A percentile compares a stretch with the other conserved stretches of the same genome.
Conservation (phyloP, 257 asterid genomes). For the Ballota nigra region DNA sequence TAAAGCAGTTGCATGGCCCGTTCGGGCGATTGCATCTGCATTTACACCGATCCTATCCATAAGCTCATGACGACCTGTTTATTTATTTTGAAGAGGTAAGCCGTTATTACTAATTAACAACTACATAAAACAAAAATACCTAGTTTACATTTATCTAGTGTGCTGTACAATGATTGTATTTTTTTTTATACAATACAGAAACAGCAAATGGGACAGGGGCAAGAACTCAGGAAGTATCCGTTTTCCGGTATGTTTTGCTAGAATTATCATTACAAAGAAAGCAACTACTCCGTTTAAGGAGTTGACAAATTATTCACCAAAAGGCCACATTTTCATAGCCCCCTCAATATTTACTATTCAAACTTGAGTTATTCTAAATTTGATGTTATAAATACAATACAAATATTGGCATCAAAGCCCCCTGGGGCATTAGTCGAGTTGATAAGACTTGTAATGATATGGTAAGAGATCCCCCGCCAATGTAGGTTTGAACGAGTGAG, state of each 20-base stretch:
- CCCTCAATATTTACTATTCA: not conserved
- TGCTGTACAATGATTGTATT: slow-evolving; percentile 29
- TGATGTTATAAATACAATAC: not conserved
- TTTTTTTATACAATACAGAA: slow-evolving; percentile 13
- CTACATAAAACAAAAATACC: not conserved
- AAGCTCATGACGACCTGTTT: slow-evolving; percentile 90
- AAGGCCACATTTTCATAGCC: not conserved
- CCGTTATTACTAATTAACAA: not conserved
- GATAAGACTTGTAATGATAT: not conserved
- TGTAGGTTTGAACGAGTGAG: too few species aligned
- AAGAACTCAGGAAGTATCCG: not conserved
- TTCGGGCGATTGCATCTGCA: slow-evolving; percentile 77
- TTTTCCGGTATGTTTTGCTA: not conserved
- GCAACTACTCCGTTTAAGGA: not conserved
- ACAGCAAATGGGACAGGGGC: not conserved
- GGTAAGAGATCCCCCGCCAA: too few species aligned
- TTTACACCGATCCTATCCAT: slow-evolving; percentile 56
- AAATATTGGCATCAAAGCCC: slow-evolving; percentile 35
- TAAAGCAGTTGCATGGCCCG: slow-evolving; percentile 75
- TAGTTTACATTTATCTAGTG: not conserved
- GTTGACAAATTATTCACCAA: not conserved
- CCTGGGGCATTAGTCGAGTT: too few species aligned
- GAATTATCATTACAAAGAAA: not conserved
- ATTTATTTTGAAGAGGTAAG: slow-evolving; percentile 6
- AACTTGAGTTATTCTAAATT: not conserved